These are phyloP conservation scores for Ogataea nitratoaversa DNA, from an alignment of 805 yeast genomes.

Conservation along the genomic window DNA sequence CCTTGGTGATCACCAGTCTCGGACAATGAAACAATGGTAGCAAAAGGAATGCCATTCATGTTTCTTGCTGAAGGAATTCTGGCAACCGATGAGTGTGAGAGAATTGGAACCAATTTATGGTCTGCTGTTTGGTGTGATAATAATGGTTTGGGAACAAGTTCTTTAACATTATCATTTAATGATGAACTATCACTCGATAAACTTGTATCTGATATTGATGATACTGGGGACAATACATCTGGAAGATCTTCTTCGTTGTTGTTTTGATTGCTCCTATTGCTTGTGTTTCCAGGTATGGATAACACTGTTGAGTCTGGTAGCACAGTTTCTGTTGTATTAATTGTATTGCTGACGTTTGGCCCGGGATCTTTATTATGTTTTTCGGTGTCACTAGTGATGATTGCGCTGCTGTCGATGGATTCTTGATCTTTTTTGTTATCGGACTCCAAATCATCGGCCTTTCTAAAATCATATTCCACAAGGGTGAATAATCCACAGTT, in stretches of 20 bases:
- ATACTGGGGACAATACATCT: constrained; percentile 9
- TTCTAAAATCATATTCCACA: constrained; percentile 48
- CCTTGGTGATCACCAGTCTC: background rate
- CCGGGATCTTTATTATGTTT: background rate
- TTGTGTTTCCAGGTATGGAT: too few relatives aligned
- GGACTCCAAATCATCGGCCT: constrained; percentile 5
- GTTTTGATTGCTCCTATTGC: background rate
- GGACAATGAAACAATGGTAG: too few relatives aligned
- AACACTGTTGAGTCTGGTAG: too few relatives aligned
- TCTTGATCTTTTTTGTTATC: constrained; percentile 6
- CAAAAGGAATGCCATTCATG: constrained; percentile 1
- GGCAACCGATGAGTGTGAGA: constrained; percentile 14
- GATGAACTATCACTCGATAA: constrained; percentile 11
- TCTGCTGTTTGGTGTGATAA: constrained; percentile 2
- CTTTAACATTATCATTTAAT: background rate
- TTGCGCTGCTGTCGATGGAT: background rate
- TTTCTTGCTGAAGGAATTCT: constrained; percentile 31
- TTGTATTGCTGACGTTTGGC: too few relatives aligned
- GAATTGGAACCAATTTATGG: background rate
- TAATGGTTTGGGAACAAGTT: constrained; percentile 14
- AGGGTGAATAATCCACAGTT: constrained; percentile 48
- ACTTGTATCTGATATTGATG: constrained; percentile 12
- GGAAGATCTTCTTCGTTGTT: background rate
- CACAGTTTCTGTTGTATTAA: too few relatives aligned
- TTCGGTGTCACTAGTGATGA: background rate